Evolutionary conservation across 2,329 filamentous ascomycete species (phyloP), one percentile per base, ranked within the genome.

Genomic region (Aspergillus versicolor): DNA sequence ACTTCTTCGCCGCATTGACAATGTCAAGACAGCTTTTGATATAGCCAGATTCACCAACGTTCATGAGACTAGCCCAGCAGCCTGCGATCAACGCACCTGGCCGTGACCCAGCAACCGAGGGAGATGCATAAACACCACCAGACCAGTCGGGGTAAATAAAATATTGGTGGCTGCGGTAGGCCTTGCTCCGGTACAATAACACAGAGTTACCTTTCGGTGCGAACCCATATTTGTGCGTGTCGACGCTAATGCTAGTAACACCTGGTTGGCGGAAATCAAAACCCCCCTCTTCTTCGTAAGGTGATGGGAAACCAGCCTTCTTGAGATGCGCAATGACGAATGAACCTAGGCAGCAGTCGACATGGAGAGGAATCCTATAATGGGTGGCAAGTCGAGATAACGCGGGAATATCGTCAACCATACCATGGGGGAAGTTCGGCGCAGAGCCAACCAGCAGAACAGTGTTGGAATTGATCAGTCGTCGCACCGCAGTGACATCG

Each of bases 171-270:
- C 86, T 86, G 65, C 94, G 87, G 63, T 95, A 84, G 46, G 84
- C 79, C 34, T 87, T 83, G 45, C 86, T 89, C 66, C 94, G 91
- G 82, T 99, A 99, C 42, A 99, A 82, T 13, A 96, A 83, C 1
- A 92, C 94, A 52, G 89, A 94, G 82, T 96, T 99, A 65, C 94
- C 94, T 79, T 99, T 99, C 52, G 94, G 94, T 1, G 94, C 94
- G 71, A 99, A 99, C 38, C 94, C 94, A 73, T 99, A 99, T 75
- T 99, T 99, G 83, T 99, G 94, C 3, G 94, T 99, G 73, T 99
- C 94, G 74, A 92, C 95, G 64, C 88, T 92, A 74, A 99, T 97
- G 74, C 89, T 93, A 3, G 93, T 97, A 38, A 99, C 94, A 66
- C 94, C 94, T 65, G 90, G 91, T 58, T 95, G 86, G 55, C 90